Evolutionary conservation across 208 protist genomes (phyloP).

Genomic region (Trypanosomatidae sp.): DNA sequence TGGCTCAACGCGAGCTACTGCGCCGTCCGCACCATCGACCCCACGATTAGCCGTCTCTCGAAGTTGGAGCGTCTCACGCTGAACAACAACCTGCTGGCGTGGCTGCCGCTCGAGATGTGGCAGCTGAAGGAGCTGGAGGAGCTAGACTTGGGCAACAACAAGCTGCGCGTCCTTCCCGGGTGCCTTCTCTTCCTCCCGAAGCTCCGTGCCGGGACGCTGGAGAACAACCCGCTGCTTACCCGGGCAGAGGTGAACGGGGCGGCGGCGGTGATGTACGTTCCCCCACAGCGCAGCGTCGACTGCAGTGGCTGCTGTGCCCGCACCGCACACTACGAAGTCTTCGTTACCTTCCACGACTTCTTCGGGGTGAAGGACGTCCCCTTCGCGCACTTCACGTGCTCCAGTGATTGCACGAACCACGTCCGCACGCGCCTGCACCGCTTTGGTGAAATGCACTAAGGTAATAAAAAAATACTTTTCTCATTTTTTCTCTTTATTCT

Average conservation of each 20-base stretch:
- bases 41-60: conserved; percentile 49
- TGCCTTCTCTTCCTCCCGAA: conserved; percentile 64
- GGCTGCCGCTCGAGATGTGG: conserved; percentile 66
- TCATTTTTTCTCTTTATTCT: too few relatives aligned
- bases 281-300: conserved; percentile 51
- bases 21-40: conserved; percentile 38
- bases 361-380: conserved; percentile 35
- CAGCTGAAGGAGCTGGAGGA: conserved; percentile 71
- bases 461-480: too few relatives aligned
- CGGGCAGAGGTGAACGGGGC: conserved; percentile 47
- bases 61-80: conserved; percentile 65
- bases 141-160: conserved; percentile 79
- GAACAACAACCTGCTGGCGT: conserved; percentile 63
- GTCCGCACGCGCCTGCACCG: conserved; percentile 46
- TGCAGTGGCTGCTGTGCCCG: conserved; percentile 83
- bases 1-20: conserved; percentile 77
- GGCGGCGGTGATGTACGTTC: conserved; percentile 44
- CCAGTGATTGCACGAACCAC: conserved; percentile 51
- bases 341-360: conserved; percentile 65
- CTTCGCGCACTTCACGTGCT: conserved; percentile 76
- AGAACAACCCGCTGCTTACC: conserved; percentile 73
- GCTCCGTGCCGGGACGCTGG: conserved; percentile 53
- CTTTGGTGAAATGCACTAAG: too few relatives aligned
- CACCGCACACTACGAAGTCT: conserved; percentile 53
- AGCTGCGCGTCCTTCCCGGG: conserved; percentile 63